phyloP scores from a whole-genome alignment of 257 asterid genomes.

The Solanum commersonii region DNA sequence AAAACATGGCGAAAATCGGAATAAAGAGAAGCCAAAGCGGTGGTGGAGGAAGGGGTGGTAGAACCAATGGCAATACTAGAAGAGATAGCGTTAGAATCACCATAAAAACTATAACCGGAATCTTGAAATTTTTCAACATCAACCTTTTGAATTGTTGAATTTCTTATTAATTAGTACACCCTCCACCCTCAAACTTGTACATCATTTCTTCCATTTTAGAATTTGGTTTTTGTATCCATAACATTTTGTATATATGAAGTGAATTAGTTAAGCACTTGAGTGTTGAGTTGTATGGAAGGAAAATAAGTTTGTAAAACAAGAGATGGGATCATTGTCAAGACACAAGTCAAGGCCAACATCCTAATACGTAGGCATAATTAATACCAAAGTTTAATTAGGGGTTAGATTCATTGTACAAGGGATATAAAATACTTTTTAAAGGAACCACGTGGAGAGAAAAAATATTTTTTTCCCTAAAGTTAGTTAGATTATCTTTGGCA shows the following conservation, averaged over 20 bases:
- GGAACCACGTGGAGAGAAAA: not conserved
- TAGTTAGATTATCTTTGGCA: not conserved
- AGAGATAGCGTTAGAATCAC: not conserved
- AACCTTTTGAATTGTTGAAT: not conserved
- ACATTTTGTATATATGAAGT: not conserved
- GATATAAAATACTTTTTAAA: not conserved
- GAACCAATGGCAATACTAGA: not conserved
- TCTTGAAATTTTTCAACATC: not conserved
- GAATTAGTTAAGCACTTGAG: not conserved
- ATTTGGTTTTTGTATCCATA: not conserved
- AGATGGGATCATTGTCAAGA: not conserved
- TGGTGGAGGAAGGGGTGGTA: not conserved
- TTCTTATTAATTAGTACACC: not conserved
- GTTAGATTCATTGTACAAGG: not conserved
- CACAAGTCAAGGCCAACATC: not conserved
- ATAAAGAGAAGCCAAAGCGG: not conserved
- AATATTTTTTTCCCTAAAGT: not conserved
- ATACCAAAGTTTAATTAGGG: not conserved
- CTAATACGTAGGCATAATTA: not conserved
- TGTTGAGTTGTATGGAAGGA: not conserved
- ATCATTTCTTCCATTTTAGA: not conserved
- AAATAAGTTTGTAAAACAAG: not conserved
- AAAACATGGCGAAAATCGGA: not conserved
- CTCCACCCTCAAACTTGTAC: not conserved
- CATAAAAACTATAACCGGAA: not conserved